phyloP scores from a whole-genome alignment of 305 asterid species.

The Fraxinus xanthoxyloides region DNA sequence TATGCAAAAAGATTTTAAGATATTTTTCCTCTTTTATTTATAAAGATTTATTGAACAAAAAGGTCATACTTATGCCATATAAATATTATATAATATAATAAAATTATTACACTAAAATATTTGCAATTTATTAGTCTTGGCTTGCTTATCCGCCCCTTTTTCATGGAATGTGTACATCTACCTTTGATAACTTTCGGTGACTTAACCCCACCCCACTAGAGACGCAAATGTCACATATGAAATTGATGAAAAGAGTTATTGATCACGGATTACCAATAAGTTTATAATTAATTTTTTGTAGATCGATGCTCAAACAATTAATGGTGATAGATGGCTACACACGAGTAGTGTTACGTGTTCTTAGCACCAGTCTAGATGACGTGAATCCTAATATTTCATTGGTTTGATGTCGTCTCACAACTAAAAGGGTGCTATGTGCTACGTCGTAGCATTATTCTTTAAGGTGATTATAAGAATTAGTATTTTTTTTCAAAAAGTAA shows the following conservation, averaged over 20 bases:
- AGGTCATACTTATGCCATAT: not conserved
- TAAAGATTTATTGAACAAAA: constrained; percentile 1
- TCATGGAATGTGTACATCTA: not conserved
- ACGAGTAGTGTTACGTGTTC: not conserved
- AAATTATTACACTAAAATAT: not conserved
- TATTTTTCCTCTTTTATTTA: constrained; percentile 22
- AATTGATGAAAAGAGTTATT: not conserved
- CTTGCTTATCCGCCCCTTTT: not conserved
- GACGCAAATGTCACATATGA: not conserved
- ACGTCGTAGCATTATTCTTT: not conserved
- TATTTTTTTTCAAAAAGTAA: not conserved
- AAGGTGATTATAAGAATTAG: not conserved
- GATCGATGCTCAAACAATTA: not conserved
- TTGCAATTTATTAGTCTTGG: constrained; percentile 21
- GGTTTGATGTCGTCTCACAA: not conserved
- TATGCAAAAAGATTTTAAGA: constrained; percentile 31
- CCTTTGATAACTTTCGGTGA: not conserved
- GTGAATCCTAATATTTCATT: too few relatives aligned
- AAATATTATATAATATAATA: not conserved
- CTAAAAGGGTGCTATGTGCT: not conserved
- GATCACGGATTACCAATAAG: not conserved
- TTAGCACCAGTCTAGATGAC: not conserved
- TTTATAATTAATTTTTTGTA: too few relatives aligned
- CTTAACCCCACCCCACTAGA: not conserved
- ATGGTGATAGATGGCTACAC: not conserved